Evolutionary conservation across 2,329 filamentous ascomycete genomes (phyloP), one percentile per base, ranked within the genome.

Genomic region (Aspergillus tamarii): DNA sequence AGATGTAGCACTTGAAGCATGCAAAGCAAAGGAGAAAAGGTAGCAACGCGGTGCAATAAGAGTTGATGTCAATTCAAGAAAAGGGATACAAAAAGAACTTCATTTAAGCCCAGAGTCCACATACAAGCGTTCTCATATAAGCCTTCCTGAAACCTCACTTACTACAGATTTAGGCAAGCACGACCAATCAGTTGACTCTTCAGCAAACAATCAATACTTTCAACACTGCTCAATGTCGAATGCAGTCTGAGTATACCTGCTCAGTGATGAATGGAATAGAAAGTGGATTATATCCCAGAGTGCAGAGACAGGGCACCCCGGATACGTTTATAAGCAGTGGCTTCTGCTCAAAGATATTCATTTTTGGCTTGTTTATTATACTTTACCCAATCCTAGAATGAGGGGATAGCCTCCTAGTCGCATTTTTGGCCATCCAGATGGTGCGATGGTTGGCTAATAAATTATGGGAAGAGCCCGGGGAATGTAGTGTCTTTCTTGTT

Each of bases 261-360:
- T 55, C n/a, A n/a, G n/a, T 10, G 14, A 9, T 26, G 32, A 26
- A 55, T 11, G 23, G n/a, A 19, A 10, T 39, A 19, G 8, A 8
- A 36, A 23, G n/a, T 39, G n/a, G 14, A 36, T 54, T 39, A n/a
- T 14, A 9, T 55, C 32, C 32, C 10, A 39, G 8, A 39, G 23
- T 36, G 32, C 16, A 19, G n/a, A 26, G 32, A 11, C n/a, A 39
- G 52, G 52, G 52, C 14, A 10, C 16, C n/a, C 28, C 32, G 11
- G 52, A 21, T 34, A 23, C 39, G 52, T 55, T 55, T 55, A 55
- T 55, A 55, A 34, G 52, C 21, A 8, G 36, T 55, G 14, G 30
- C 19, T 39, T 55, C 7, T 39, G 32, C 11, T 10, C 4, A 6
- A 12, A 19, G 9, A 4, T 14, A 23, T 7, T 8, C 11, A 19